phyloP scores from a whole-genome alignment of 192 early-diverging fungal species.

The Linderina pennispora region DNA sequence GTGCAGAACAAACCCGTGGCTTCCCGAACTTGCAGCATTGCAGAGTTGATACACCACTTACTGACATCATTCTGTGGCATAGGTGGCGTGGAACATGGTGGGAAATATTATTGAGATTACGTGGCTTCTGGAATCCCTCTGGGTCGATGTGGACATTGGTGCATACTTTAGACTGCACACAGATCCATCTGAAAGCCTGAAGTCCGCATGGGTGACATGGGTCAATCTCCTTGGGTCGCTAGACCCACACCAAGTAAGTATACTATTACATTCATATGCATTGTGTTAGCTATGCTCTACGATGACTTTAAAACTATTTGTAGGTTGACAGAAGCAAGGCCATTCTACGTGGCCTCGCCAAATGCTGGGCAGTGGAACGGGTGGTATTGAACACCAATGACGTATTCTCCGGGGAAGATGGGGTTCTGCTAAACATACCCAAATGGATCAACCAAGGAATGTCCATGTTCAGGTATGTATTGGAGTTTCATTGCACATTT shows the following conservation, averaged over 20 bases:
- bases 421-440: constrained; percentile 30
- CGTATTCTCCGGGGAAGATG: constrained; percentile 35
- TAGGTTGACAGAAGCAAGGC: constrained; percentile 14
- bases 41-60: no score
- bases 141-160: constrained; percentile 34
- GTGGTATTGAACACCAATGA: constrained; percentile 33
- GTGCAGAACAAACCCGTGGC: no score
- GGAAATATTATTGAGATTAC: constrained; percentile 9
- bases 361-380: constrained; percentile 32
- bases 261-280: no score
- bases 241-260: no score
- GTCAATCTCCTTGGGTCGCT: constrained; percentile 30
- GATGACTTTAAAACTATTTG: no score
- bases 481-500: no score
- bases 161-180: constrained; percentile 15
- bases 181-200: constrained; percentile 7
- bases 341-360: constrained; percentile 28
- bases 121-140: constrained; percentile 28
- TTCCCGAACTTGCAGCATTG: no score
- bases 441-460: constrained; percentile 35
- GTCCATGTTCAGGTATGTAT: constrained; percentile 13
- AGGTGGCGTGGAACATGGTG: no score
- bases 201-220: constrained; percentile 33
- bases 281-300: no score
- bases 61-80: no score